Conservation (phyloP, 192 early-diverging fungal genomes). For the Linnemannia exigua region DNA sequence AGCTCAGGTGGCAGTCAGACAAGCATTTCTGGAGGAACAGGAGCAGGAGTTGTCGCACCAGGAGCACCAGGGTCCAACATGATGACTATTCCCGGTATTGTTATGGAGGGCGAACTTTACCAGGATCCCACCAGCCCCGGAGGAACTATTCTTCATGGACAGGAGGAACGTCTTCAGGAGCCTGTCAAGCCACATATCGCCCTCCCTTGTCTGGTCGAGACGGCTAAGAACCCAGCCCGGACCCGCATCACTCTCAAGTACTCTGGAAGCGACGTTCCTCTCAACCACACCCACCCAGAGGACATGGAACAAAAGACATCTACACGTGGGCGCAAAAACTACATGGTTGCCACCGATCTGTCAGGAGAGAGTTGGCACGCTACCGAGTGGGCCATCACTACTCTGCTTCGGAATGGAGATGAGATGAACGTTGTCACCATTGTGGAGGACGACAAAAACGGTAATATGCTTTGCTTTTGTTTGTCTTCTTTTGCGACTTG, state of each 20-base stretch:
- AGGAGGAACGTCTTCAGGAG: slow-evolving; percentile 44
- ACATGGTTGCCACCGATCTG: slow-evolving; percentile 66
- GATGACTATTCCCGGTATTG: background rate
- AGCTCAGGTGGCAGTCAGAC: background rate
- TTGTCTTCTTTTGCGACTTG: background rate
- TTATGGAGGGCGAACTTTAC: slow-evolving; percentile 20
- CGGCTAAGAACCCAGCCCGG: slow-evolving; percentile 48
- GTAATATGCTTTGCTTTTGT: slow-evolving; percentile 13
- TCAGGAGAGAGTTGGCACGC: slow-evolving; percentile 67
- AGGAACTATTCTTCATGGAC: background rate
- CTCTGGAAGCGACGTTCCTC: slow-evolving; percentile 26
- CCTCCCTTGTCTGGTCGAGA: slow-evolving; percentile 44
- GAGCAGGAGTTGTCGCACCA: background rate
- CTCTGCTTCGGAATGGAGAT: slow-evolving; percentile 64
- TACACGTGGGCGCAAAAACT: slow-evolving; percentile 51
- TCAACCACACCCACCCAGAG: background rate
- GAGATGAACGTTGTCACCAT: slow-evolving; percentile 63
- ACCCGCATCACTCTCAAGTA: slow-evolving; percentile 53
- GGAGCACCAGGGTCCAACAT: background rate
- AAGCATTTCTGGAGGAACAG: background rate
- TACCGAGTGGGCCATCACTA: slow-evolving; percentile 65
- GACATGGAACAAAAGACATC: slow-evolving; percentile 30
- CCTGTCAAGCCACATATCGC: slow-evolving; percentile 54
- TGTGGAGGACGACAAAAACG: slow-evolving; percentile 57
- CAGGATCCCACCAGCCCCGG: slow-evolving; percentile 27